Evolutionary conservation across 345 rosid species (phyloP).

Genomic region (Eucalyptus melliodora): DNA sequence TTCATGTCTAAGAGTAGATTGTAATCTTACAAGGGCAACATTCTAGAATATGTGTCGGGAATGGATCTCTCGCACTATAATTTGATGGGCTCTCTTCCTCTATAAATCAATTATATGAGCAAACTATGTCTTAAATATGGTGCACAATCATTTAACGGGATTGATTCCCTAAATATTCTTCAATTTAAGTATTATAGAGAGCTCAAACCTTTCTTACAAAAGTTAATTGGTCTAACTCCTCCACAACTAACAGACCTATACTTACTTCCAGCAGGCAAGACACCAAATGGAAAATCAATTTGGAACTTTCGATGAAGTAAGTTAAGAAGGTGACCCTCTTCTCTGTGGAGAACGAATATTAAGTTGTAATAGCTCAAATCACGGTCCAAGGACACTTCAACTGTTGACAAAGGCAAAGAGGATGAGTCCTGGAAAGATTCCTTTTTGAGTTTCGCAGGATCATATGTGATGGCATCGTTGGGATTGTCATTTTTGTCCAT

Average conservation of each 20-base stretch:
- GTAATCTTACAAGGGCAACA: not conserved
- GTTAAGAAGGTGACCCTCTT: not conserved
- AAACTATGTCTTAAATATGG: not conserved
- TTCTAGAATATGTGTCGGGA: not conserved
- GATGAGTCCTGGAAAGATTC: too few relatives aligned
- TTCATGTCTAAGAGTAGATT: not conserved
- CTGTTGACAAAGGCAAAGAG: too few relatives aligned
- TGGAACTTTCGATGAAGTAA: not conserved
- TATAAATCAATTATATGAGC: not conserved
- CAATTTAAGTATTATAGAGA: not conserved
- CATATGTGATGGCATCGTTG: too few relatives aligned
- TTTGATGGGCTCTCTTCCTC: not conserved
- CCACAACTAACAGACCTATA: not conserved
- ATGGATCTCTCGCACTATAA: not conserved
- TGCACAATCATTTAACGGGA: conserved; percentile 4
- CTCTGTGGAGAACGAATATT: not conserved
- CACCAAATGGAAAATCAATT: not conserved
- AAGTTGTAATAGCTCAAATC: not conserved
- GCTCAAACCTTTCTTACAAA: conserved; percentile 11
- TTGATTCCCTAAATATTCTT: conserved; percentile 7
- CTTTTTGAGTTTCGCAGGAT: too few relatives aligned
- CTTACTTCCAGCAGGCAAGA: not conserved
- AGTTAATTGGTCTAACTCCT: conserved; percentile 4
- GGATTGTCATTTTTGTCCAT: too few relatives aligned
- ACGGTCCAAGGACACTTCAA: not conserved